These are phyloP conservation scores for Paradendryphiella salina DNA, from an alignment of 2,329 filamentous ascomycete species.

Conservation along the genomic window DNA sequence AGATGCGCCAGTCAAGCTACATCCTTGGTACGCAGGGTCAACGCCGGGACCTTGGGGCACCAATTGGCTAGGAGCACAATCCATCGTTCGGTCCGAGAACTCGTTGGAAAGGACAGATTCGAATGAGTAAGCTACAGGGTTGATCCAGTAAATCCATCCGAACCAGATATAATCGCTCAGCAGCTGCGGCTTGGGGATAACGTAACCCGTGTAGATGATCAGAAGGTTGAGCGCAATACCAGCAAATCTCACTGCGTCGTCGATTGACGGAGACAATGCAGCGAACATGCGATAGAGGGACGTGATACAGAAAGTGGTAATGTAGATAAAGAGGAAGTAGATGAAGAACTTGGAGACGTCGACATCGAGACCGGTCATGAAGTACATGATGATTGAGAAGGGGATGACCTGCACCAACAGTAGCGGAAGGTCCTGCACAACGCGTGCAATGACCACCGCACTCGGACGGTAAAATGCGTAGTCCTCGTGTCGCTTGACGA, in stretches of 20 bases:
- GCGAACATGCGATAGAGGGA: slow-evolving; percentile 69
- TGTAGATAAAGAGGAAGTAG: slow-evolving; percentile 66
- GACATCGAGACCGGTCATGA: slow-evolving; percentile 63
- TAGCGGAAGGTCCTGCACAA: slow-evolving; percentile 65
- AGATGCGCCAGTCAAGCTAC: slow-evolving; percentile 61
- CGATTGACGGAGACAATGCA: slow-evolving; percentile 64
- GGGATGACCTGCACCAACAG: slow-evolving; percentile 62
- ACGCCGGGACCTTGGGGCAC: slow-evolving; percentile 62
- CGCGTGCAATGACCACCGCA: slow-evolving; percentile 64
- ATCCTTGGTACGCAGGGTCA: slow-evolving; percentile 63
- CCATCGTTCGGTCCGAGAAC: slow-evolving; percentile 60
- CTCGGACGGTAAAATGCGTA: slow-evolving; percentile 73
- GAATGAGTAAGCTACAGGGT: slow-evolving; percentile 62
- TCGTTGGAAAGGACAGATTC: slow-evolving; percentile 71
- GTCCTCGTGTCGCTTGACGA: slow-evolving; percentile 69
- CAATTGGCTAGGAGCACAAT: slow-evolving; percentile 62
- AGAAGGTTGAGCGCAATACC: slow-evolving; percentile 65
- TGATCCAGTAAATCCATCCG: slow-evolving; percentile 54
- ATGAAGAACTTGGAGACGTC: slow-evolving; percentile 67
- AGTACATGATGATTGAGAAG: slow-evolving; percentile 66
- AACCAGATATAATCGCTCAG: slow-evolving; percentile 66
- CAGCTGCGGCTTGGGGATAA: slow-evolving; percentile 67
- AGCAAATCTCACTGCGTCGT: slow-evolving; percentile 67
- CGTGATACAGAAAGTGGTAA: slow-evolving; percentile 64
- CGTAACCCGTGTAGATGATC: slow-evolving; percentile 67